Evolutionary conservation across 257 asterid genomes (phyloP), one percentile per base, ranked within the genome.

Genomic region (Solanum bukasovii): DNA sequence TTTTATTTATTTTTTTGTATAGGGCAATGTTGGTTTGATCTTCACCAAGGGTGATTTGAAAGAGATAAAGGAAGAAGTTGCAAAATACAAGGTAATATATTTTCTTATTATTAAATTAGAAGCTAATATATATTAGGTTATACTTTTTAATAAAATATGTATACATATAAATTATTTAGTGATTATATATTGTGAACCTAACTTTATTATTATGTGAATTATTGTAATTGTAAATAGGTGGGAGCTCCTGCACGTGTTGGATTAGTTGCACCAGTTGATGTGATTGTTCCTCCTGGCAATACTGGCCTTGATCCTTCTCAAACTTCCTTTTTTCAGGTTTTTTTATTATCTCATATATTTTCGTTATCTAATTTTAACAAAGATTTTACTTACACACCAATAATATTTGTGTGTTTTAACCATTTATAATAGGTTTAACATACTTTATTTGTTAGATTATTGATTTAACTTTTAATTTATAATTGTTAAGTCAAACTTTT

Each of bases 191-290:
- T 2, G 25, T 49, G 6, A 71, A 72, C 5, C 4, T 33, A 21
- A 72, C 14, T 7, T 10, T 27, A 29, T 21, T 27, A 21, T 21
- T 40, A 38, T 6, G 20, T 72, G 0, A 3, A 49, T 27, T 10
- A 3, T 81, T 29, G 0, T 18, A 2, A 81, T 49, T 16, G 5
- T 3, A 81, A 81, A 87, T 89, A 96, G 99, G 99, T 97, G 84
- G 99, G 99, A 84, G 99, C 99, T 8, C 99, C 99, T 84, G 99
- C 98, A 85, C 98, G 98, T 88, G 99, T 96, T 74, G 98, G 98
- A 67, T 81, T 96, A 83, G 95, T 95, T 33, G 99, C 99, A 7
- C 99, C 99, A 2, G 90, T 93, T 88, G 99, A 96, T 88, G 98
- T 96, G 11, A 91, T 96, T 85, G 99, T 96, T n/a, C 98, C 98